Evolutionary conservation across 345 rosid genomes (phyloP), one percentile per base, ranked within the genome.

Genomic region (Arabidopsis suecica): DNA sequence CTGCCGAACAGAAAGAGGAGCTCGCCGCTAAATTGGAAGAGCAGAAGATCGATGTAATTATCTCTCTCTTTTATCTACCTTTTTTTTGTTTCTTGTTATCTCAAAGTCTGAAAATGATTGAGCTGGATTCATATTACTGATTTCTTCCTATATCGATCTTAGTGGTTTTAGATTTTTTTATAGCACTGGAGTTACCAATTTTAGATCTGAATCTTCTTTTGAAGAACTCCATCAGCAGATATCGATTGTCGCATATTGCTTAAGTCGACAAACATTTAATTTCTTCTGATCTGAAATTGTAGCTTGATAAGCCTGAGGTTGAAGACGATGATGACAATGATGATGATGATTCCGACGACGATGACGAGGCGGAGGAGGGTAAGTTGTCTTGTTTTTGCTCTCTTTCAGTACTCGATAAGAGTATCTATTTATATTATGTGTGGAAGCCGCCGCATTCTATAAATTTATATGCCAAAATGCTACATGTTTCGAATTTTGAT

Each of bases 291-390:
- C 34, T 13, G 42, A 36, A 41, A 38, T 70, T 69, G 44, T 49
- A 88, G 93, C 73, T 83, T 38, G 95, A 89, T 57, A 80, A 82
- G 71, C 91, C 95, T 54, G 82, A 83, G 60, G 75, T 90, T 36
- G 91, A 88, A 78, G 93, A 89, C 41, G 89, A 83, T n/a, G 73
- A 76, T 10, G 91, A 87, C 9, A 85, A 83, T 9, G 90, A 85
- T 1, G 92, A 90, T 0, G 90, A 86, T 1, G 95, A 89, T 0
- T 89, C 88, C 18, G 88, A 84, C 56, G 91, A 88, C 34, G 90
- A 86, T 0, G 88, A 83, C 33, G 91, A 86, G 2, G 85, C 56
- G 16, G 93, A 87, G 22, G 93, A 87, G 45, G 91, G 88, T 86
- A 41, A 49, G 57, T 41, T 60, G 1, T 73, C 8, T 49, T 63